Evolutionary conservation across 1,139 yeast genomes (phyloP), one percentile per base, ranked within the genome.

Genomic region (Nakaseomyces uthaithaninus): DNA sequence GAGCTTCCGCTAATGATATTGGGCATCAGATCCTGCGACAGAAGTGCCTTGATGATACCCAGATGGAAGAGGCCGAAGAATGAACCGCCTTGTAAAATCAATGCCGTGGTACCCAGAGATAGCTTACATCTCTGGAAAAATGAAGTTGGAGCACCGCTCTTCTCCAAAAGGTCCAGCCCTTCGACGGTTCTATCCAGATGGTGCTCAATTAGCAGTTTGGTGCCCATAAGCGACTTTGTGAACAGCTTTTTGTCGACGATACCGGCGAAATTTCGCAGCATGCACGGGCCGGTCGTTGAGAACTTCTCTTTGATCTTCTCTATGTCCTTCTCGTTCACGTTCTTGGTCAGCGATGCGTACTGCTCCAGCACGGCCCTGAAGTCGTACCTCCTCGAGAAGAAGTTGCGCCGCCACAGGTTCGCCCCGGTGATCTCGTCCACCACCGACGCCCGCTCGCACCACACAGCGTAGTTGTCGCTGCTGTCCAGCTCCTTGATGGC

Each of bases 61-160:
- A 91, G 61, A 59, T 91, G 98, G 55, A 95, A 87, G 46, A 91
- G 67, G 0, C 97, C 97, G 64, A 89, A 91, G 20, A 91, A 65
- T 0, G 96, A 83, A 1, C 97, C 97, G 22, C 98, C 97, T 61
- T 91, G 96, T 23, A 91, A 66, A 26, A 91, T 75, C 45, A 91
- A 67, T 0, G 96, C 96, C 0, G 96, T 86, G 40, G 86, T 75
- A 0, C 98, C 98, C 60, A 83, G 76, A 0, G 94, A 80, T 56
- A 87, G 91, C 53, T 91, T 73, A 2, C 94, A 85, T 57, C 91
- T 94, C 56, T 84, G 94, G 60, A 86, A 89, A 56, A 87, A 86
- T 50, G 87, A 86, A 37, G 85, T 68, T 44, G 84, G 83, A 46
- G 77, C 66, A 52, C 80, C 58, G 11, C 58, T 55, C 3, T 51